These are phyloP conservation scores for Lodderomyces oxycetoniae DNA, from an alignment of 1,139 yeast species.

Conservation along the genomic window DNA sequence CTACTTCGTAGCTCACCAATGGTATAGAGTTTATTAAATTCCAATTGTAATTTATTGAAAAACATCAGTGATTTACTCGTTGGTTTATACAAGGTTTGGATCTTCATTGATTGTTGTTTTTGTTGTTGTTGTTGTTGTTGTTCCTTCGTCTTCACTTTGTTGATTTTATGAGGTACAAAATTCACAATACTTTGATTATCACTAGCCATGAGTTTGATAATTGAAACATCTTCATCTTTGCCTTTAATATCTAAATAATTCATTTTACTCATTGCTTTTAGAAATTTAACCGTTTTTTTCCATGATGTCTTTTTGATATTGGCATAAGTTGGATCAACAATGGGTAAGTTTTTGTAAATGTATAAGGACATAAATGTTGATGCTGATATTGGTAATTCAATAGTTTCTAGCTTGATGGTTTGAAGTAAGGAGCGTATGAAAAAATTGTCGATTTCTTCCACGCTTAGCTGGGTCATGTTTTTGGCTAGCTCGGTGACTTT, in stretches of 20 bases:
- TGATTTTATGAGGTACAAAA: constrained; percentile 59
- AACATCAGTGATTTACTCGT: constrained; percentile 46
- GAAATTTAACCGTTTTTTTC: constrained; percentile 82
- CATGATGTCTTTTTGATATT: constrained; percentile 79
- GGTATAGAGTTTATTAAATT: constrained; percentile 42
- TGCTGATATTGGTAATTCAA: constrained; percentile 59
- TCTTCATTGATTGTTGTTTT: constrained; percentile 4
- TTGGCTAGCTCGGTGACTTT: constrained; percentile 12
- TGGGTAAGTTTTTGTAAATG: constrained; percentile 68
- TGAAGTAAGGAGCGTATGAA: constrained; percentile 67
- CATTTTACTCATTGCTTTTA: constrained; percentile 79
- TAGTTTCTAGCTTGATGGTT: constrained; percentile 52
- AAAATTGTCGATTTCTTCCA: constrained; percentile 74
- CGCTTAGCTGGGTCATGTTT: constrained; percentile 28
- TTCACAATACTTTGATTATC: constrained; percentile 45
- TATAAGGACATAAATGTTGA: constrained; percentile 72
- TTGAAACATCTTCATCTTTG: constrained; percentile 65
- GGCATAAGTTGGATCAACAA: constrained; percentile 45
- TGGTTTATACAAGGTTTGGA: constrained; percentile 36
- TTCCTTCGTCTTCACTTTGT: constrained; percentile 12
- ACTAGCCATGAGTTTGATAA: constrained; percentile 47
- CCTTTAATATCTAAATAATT: constrained; percentile 65
- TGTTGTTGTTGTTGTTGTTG: neutral
- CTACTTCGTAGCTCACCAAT: constrained; percentile 49
- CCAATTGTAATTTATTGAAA: constrained; percentile 41